phyloP scores from a whole-genome alignment of 306 rosid species.

The Prunus armeniaca region DNA sequence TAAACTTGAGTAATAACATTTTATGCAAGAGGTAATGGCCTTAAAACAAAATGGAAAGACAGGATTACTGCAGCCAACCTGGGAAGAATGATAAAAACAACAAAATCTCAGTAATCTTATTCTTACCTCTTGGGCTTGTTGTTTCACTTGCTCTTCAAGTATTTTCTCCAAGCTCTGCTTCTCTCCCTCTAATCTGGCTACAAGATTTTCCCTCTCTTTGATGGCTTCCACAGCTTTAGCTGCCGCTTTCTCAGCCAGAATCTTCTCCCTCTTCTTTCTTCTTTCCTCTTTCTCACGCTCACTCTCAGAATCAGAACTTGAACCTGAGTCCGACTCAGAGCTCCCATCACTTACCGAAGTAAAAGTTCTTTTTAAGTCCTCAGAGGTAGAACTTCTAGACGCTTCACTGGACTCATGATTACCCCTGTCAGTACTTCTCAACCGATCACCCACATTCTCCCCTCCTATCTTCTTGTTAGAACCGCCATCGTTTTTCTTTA shows the following conservation, averaged over 20 bases:
- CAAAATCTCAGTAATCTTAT: background rate
- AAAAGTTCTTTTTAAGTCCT: constrained; percentile 50
- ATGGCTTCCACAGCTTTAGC: constrained; percentile 78
- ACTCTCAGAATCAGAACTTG: constrained; percentile 77
- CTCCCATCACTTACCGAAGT: constrained; percentile 58
- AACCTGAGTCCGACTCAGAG: constrained; percentile 75
- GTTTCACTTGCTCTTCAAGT: constrained; percentile 78
- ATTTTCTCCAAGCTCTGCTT: constrained; percentile 94
- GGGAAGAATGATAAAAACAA: constrained; percentile 4
- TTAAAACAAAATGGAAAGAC: background rate
- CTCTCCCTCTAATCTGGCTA: constrained; percentile 96
- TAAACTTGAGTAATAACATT: constrained; percentile 14
- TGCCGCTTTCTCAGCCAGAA: constrained; percentile 84
- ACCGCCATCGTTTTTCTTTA: constrained; percentile 25
- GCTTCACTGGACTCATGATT: constrained; percentile 39
- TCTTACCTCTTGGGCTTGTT: constrained; percentile 89
- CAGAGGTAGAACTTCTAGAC: constrained; percentile 54
- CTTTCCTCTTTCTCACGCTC: constrained; percentile 86
- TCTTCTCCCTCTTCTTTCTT: constrained; percentile 60
- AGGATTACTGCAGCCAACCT: background rate
- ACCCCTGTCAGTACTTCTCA: constrained; percentile 40
- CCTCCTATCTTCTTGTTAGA: constrained; percentile 29
- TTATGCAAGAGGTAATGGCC: background rate
- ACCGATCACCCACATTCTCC: constrained; percentile 35
- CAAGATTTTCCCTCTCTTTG: constrained; percentile 79